Evolutionary conservation across 371 early-diverging fungal genomes (phyloP).

Genomic region (Phascolomyces articulosus): DNA sequence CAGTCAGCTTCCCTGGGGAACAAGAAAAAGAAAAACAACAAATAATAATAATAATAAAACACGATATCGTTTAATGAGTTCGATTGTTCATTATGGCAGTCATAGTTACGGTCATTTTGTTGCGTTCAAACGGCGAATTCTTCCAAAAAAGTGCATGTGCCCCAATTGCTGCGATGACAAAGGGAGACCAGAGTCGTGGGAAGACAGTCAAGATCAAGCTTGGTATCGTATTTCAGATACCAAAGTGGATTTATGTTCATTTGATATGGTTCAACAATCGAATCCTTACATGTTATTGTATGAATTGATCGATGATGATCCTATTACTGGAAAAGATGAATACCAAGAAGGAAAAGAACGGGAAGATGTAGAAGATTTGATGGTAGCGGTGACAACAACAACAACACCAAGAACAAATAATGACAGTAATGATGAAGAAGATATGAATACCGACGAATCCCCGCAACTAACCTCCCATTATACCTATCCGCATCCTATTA

Average conservation of each 20-base stretch:
- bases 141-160: conserved; percentile 37
- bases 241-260: conserved; percentile 69
- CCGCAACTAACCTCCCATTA: conserved; percentile 4
- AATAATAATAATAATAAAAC: too few species aligned
- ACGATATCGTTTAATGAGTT: conserved; percentile 76
- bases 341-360: not conserved
- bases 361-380: conserved; percentile 6
- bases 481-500: too few species aligned
- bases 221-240: conserved; percentile 89
- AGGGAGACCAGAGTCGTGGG: conserved; percentile 14
- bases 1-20: too few species aligned
- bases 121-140: conserved; percentile 74
- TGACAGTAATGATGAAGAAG: not conserved
- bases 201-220: conserved; percentile 17
- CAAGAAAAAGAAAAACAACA: too few species aligned
- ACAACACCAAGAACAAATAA: not conserved
- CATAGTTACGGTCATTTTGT: conserved; percentile 95
- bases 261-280: conserved; percentile 68
- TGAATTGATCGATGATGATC: conserved; percentile 8
- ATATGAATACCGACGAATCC: not conserved
- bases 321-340: not conserved
- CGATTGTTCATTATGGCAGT: conserved; percentile 83
- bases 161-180: conserved; percentile 11
- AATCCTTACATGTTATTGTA: conserved; percentile 95
- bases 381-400: not conserved